phyloP scores from a whole-genome alignment of 345 rosid species.

The Brassica napus region Da-Ae NC_063434.1:8144501-8145000 shows the following conservation, averaged over 20 bases:
- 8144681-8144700: conserved; percentile 33
- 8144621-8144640: conserved; percentile 34
- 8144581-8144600: conserved; percentile 37
- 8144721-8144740: conserved; percentile 70
- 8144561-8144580: conserved; percentile 38
- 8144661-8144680: conserved; percentile 36
- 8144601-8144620: conserved; percentile 32
- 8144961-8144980: conserved; percentile 50
- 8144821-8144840: conserved; percentile 49
- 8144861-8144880: conserved; percentile 70
- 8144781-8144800: conserved; percentile 41
- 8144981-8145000: conserved; percentile 39
- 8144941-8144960: conserved; percentile 47
- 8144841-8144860: conserved; percentile 67
- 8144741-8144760: conserved; percentile 54
- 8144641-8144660: conserved; percentile 37
- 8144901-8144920: conserved; percentile 80
- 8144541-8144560: conserved; percentile 64
- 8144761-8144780: conserved; percentile 43
- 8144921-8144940: conserved; percentile 56
- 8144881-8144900: conserved; percentile 59
- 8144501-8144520: conserved; percentile 32
- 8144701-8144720: conserved; percentile 54
- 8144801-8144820: conserved; percentile 41
- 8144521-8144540: conserved; percentile 42